Evolutionary conservation across 441 rosid species (phyloP).

Genomic region (Mallotus japonicus): DNA sequence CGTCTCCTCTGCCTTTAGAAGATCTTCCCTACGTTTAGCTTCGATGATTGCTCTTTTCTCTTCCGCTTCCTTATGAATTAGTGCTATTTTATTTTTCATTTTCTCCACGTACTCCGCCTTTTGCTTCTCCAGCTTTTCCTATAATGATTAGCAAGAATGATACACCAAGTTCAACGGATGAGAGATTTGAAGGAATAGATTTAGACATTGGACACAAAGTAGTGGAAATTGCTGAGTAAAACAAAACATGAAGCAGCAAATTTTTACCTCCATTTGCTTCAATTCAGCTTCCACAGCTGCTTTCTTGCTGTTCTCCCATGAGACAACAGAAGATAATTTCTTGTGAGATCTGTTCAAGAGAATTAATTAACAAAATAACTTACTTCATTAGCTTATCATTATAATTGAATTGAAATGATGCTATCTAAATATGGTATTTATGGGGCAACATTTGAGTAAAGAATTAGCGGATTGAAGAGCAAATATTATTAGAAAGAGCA

Average conservation of each 20-base stretch:
- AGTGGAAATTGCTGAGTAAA: background rate
- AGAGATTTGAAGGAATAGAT: background rate
- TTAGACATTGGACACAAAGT: background rate
- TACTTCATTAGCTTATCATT: background rate
- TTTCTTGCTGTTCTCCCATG: slow-evolving; percentile 89
- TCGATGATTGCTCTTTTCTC: slow-evolving; percentile 76
- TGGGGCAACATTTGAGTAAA: background rate
- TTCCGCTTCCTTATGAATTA: slow-evolving; percentile 75
- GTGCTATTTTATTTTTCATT: slow-evolving; percentile 75
- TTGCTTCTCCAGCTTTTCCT: slow-evolving; percentile 82
- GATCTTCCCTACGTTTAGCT: slow-evolving; percentile 72
- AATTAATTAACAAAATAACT: background rate
- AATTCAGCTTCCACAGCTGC: slow-evolving; percentile 78
- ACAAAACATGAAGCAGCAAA: background rate
- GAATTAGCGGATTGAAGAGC: no score
- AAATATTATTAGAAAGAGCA: no score
- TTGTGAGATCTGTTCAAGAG: slow-evolving; percentile 68
- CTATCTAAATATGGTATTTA: background rate
- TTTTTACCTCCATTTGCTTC: slow-evolving; percentile 61
- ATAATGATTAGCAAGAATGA: slow-evolving; percentile 4
- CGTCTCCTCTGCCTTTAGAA: slow-evolving; percentile 77
- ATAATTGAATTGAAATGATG: background rate
- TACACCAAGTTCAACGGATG: background rate
- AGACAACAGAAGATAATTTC: slow-evolving; percentile 54
- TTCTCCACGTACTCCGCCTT: slow-evolving; percentile 67